Percentiles rank a stretch among this genome's conserved stretches.
Conservation (phyloP, 345 rosid genomes). For the Rhizophora apiculata region DNA sequence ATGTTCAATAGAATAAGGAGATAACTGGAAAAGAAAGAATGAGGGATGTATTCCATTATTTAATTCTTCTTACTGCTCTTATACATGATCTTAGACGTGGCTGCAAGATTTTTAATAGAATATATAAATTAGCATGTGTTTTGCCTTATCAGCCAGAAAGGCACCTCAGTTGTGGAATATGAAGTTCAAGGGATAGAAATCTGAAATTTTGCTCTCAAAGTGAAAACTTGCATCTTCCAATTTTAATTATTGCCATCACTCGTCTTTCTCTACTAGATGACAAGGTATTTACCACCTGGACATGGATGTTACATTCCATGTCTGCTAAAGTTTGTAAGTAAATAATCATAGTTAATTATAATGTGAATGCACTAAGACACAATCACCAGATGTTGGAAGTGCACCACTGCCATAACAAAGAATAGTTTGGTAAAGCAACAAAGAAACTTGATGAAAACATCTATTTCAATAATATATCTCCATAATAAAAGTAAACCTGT, state of each 20-base stretch:
- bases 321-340: too few species aligned
- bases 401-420: neutral
- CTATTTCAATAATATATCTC: slow-evolving; percentile 2
- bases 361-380: too few species aligned
- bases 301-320: neutral
- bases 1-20: too few species aligned
- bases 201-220: neutral
- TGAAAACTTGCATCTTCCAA: neutral
- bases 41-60: too few species aligned
- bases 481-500: slow-evolving; percentile 52
- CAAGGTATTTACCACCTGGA: neutral
- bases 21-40: too few species aligned
- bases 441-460: slow-evolving; percentile 3
- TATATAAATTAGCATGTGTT: neutral
- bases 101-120: too few species aligned
- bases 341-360: too few species aligned
- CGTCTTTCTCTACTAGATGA: neutral
- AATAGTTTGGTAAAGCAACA: neutral
- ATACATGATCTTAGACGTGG: too few species aligned
- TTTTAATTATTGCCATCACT: neutral
- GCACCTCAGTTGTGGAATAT: neutral
- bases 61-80: too few species aligned
- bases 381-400: too few species aligned
- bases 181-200: neutral
- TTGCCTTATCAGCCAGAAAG: neutral